Conservation (phyloP, 1,284 basidiomycete genomes). For the Meira miltonrushii region DNA sequence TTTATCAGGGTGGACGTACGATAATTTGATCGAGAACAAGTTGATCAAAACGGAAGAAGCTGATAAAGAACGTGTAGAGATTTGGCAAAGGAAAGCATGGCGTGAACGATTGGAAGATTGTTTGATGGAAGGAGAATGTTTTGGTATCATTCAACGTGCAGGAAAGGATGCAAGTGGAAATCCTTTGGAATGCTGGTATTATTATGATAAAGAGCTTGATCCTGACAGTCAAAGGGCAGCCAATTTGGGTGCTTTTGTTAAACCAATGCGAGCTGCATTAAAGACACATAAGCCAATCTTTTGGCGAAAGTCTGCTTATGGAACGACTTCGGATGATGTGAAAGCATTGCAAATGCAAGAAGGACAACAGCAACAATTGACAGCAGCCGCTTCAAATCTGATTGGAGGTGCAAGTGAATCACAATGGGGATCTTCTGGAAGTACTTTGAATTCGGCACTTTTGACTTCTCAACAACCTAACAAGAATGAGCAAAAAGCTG, state of each 20-base stretch:
- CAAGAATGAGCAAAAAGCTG: slow-evolving; percentile 12
- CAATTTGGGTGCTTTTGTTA: slow-evolving; percentile 46
- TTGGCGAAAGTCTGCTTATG: slow-evolving; percentile 42
- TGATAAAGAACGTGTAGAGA: slow-evolving; percentile 14
- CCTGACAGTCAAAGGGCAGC: slow-evolving; percentile 41
- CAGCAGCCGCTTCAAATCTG: slow-evolving; percentile 7
- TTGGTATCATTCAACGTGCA: slow-evolving; percentile 47
- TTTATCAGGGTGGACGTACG: slow-evolving; percentile 21
- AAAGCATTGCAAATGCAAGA: not conserved
- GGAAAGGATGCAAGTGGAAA: slow-evolving; percentile 49
- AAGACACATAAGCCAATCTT: slow-evolving; percentile 50
- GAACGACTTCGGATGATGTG: not conserved
- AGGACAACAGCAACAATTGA: not conserved
- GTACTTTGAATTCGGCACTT: not conserved
- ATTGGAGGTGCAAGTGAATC: slow-evolving; percentile 11
- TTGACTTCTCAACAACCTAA: not conserved
- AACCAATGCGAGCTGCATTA: slow-evolving; percentile 50
- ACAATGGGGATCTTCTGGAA: slow-evolving; percentile 10
- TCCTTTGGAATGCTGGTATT: slow-evolving; percentile 50
- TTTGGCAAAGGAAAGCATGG: slow-evolving; percentile 39
- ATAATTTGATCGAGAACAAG: not conserved
- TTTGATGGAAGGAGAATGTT: slow-evolving; percentile 38
- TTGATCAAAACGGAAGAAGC: slow-evolving; percentile 27
- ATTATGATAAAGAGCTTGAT: slow-evolving; percentile 49
- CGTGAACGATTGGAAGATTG: slow-evolving; percentile 42